Conservation (phyloP, 345 rosid species). For the Aquilaria sinensis region DNA sequence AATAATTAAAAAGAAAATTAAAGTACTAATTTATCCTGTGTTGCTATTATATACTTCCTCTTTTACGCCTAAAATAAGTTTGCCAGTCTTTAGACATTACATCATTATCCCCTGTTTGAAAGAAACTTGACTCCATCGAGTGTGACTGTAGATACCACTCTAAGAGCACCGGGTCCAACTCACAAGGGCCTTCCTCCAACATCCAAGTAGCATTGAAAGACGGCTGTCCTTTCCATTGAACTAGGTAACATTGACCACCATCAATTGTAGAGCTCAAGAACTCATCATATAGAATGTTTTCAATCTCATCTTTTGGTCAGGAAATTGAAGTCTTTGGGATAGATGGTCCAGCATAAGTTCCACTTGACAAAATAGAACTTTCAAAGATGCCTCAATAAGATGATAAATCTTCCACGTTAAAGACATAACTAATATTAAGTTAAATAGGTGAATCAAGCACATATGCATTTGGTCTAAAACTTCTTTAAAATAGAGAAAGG, state of each 20-base stretch:
- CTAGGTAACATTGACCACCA: neutral
- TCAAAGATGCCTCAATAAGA: neutral
- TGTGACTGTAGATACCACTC: neutral
- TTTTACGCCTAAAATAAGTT: neutral
- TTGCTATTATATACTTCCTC: no score
- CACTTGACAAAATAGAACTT: neutral
- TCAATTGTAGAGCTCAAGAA: neutral
- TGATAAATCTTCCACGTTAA: no score
- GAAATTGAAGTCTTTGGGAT: neutral
- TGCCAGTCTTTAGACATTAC: neutral
- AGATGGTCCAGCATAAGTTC: neutral
- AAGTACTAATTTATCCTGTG: no score
- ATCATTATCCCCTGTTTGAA: neutral
- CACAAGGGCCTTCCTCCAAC: neutral
- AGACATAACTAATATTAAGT: no score
- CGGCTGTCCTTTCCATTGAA: neutral
- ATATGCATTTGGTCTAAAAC: neutral
- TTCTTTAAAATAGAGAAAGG: neutral
- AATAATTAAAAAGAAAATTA: no score
- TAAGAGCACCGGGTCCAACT: neutral
- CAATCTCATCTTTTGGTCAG: neutral
- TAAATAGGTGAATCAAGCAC: neutral
- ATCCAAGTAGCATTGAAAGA: neutral
- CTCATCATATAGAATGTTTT: neutral
- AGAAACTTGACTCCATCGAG: neutral